Evolutionary conservation across 2,329 filamentous ascomycete genomes (phyloP), one percentile per base, ranked within the genome.

Genomic region (Berkeleyomyces rouxiae): DNA sequence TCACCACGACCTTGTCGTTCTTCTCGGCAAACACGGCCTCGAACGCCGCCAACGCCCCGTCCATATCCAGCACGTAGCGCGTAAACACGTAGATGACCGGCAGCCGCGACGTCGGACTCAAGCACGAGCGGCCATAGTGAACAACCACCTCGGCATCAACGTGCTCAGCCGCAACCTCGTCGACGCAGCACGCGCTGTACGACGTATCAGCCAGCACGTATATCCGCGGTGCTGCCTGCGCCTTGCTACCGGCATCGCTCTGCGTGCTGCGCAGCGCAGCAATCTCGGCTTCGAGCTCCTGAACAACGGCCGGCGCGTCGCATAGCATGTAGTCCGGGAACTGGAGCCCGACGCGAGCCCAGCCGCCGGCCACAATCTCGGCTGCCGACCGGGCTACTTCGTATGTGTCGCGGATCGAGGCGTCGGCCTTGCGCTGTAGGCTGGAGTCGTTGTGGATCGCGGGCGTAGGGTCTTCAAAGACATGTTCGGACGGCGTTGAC

Each of bases 121-220:
- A 78, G 70, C 93, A 99, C 0, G 92, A 87, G 61, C 93, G 81
- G 2, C 93, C 93, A 69, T 97, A 99, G 72, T 99, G 93, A 11
- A 99, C 86, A 1, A 97, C 88, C 0, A 90, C 88, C 66, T 97
- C 87, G 5, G 93, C 91, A 69, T 90, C 81, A 13, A 90, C 87
- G 71, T 99, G 93, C 72, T 99, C 91, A 2, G 93, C 93, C 0
- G 93, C 93, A 47, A 97, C 86, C 75, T 99, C 93, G 70, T 99
- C 93, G 16, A 97, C 91, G 70, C 93, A 99, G 74, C 93, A 99
- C 0, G 92, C 86, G 65, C 93, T 95, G 73, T 97, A 99, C 1
- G 92, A 96, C 2, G 93, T 97, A 72, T 99, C 93, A 40, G 87
- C 93, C 16, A 99, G 77, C 65, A 99, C 91, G 68, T 88, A 95